Evolutionary conservation across 768 basidiomycete species (phyloP), one percentile per base, ranked within the genome.

Genomic region (Scleroderma citrinum): DNA sequence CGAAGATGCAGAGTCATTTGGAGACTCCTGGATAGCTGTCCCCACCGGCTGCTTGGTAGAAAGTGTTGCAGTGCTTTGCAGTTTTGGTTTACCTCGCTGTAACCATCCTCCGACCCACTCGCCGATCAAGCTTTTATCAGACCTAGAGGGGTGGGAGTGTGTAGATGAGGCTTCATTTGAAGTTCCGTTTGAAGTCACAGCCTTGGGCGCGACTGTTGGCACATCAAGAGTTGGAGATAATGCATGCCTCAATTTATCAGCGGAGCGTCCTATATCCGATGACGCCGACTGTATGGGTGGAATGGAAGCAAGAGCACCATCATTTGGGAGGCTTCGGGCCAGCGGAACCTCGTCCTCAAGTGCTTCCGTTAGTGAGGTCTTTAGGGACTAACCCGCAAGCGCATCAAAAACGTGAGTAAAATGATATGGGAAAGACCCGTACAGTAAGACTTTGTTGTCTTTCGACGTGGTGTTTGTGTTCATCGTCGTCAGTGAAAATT

Each of bases 91-190:
- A 30, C 77, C 73, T 60, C 82, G 82, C 16, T 69, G 71, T 75
- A 85, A 83, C 82, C 80, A 86, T 0, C 77, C 80, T 0, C 87
- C 85, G 75, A 89, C 79, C 87, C 87, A 90, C 42, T 85, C 82
- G 17, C 83, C 80, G 41, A 87, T 57, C 3, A 62, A 64, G 8
- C 68, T 57, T 47, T 57, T 65, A 19, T 76, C 74, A 3, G 58
- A 59, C 44, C 61, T 69, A 21, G 56, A 41, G 14, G 40, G 50
- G 29, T 48, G 57, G 13, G 23, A 7, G 34, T 54, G 54, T 45
- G 26, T 31, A 44, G 55, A 49, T n/a, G 46, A 30, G 11, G 21
- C 24, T 45, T 34, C 46, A 41, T 53, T 53, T 39, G 48, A 41
- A 49, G 52, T 44, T 17, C 52, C 51, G 20, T 14, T 16, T n/a